Evolutionary conservation across 139 green algal species (phyloP).

Genomic region (Zygnema circumcarinatum): DNA sequence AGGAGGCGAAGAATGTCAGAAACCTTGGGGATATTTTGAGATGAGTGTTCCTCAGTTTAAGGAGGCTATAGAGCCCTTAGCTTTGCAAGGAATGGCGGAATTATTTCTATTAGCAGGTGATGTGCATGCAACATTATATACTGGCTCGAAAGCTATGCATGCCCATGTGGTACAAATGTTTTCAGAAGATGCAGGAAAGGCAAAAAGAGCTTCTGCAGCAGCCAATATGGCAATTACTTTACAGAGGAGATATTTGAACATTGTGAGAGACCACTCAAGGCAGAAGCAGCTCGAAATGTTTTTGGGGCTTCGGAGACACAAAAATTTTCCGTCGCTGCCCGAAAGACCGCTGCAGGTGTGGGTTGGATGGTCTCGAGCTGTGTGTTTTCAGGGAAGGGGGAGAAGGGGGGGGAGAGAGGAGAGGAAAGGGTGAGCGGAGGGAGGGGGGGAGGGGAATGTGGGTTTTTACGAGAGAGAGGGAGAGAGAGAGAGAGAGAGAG

Average conservation of each 20-base stretch:
- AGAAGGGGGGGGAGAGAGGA: neutral
- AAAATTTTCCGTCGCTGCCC: constrained; percentile 43
- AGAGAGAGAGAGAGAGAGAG: no score
- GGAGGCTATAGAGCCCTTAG: constrained; percentile 54
- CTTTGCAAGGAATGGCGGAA: constrained; percentile 74
- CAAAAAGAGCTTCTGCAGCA: neutral
- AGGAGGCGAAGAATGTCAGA: no score
- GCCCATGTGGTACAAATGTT: constrained; percentile 64
- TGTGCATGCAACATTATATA: constrained; percentile 94
- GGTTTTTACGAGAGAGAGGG: neutral
- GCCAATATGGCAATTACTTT: constrained; percentile 75
- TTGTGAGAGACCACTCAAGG: constrained; percentile 59
- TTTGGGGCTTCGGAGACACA: constrained; percentile 70
- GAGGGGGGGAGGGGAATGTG: neutral
- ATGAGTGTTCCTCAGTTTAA: constrained; percentile 64
- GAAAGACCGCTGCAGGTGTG: constrained; percentile 24
- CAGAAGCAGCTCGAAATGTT: constrained; percentile 79
- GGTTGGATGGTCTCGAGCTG: neutral
- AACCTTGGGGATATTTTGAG: constrained; percentile 47
- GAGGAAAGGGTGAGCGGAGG: neutral
- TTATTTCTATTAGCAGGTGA: constrained; percentile 91
- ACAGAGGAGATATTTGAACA: constrained; percentile 79
- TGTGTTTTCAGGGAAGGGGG: neutral
- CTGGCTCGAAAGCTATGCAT: constrained; percentile 69
- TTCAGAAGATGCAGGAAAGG: constrained; percentile 35